Evolutionary conservation across 441 rosid genomes (phyloP), one percentile per base, ranked within the genome.

Genomic region (Euphorbia schlechtendalii): DNA sequence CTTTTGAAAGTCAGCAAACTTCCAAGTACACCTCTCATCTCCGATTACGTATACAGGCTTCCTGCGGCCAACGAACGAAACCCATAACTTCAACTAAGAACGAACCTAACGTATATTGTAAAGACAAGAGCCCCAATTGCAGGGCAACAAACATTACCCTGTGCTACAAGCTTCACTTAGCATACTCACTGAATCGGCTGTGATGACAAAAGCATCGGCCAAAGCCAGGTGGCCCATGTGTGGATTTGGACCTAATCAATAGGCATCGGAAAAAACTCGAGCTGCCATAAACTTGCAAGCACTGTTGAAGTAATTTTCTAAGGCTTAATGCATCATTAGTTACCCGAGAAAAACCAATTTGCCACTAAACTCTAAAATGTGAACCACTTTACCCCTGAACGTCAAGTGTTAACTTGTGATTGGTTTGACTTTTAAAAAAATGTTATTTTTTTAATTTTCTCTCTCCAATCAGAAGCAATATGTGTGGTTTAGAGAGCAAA

Each of bases 151-250:
- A 22, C 78, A 72, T 43, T 86, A 90, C 96, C 99, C 96, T 0
- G 96, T 93, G 74, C 90, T 87, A 83, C 97, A 87, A 61, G 86
- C 99, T 79, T 93, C 99, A 20, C 99, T 93, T 73, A 93, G 73
- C 82, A 88, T 77, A 73, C 97, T 90, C 67, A 90, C 92, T 43
- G 99, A 93, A 81, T 90, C 99, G 62, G 97, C 96, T n/a, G 96
- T 86, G 64, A 90, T 78, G 59, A 93, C 82, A 80, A 93, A 93
- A 61, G 97, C 91, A 86, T 90, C 97, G 4, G 89, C 99, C 93
- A 89, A 86, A 67, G 96, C 97, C 73, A 88, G 80, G 77, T 90
- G 87, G 27, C 97, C 99, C 91, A 86, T 76, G 62, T 90, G 88
- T 3, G 96, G 96, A 82, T 88, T 82, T 73, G 84, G 80, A 66